phyloP scores from a whole-genome alignment of 139 green algal genomes.

The Volvox africanus region DNA sequence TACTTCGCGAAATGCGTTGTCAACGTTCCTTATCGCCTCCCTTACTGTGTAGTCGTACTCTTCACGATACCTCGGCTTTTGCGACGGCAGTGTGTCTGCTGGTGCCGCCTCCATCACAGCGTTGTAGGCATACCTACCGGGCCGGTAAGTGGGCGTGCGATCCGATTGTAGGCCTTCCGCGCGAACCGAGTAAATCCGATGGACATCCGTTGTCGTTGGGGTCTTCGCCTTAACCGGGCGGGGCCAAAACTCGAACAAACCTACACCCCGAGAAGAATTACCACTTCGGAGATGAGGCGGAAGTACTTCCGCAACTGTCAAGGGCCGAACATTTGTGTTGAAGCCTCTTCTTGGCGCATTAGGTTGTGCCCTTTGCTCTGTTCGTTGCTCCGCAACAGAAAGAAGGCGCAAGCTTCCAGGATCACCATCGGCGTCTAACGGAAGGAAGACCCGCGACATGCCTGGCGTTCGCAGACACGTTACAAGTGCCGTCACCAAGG shows the following conservation, averaged over 20 bases:
- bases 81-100: not conserved
- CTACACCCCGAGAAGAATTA: not conserved
- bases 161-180: not conserved
- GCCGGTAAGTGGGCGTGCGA: not conserved
- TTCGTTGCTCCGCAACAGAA: not conserved
- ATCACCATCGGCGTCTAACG: not conserved
- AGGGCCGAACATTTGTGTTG: not conserved
- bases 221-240: not conserved
- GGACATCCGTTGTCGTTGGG: too few species aligned
- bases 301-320: slow-evolving; percentile 14
- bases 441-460: not conserved
- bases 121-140: not conserved
- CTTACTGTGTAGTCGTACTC: too few species aligned
- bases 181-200: too few species aligned
- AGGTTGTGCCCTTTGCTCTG: not conserved
- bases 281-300: slow-evolving; percentile 2
- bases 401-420: not conserved
- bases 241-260: not conserved
- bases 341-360: not conserved
- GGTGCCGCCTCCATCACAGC: not conserved
- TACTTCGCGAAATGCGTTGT: not conserved
- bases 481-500: too few species aligned
- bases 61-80: too few species aligned
- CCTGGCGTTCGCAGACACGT: not conserved
- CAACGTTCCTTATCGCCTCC: not conserved